Evolutionary conservation across 495 filamentous ascomycete species (phyloP).

Genomic region (Corynascus novoguineensis): DNA sequence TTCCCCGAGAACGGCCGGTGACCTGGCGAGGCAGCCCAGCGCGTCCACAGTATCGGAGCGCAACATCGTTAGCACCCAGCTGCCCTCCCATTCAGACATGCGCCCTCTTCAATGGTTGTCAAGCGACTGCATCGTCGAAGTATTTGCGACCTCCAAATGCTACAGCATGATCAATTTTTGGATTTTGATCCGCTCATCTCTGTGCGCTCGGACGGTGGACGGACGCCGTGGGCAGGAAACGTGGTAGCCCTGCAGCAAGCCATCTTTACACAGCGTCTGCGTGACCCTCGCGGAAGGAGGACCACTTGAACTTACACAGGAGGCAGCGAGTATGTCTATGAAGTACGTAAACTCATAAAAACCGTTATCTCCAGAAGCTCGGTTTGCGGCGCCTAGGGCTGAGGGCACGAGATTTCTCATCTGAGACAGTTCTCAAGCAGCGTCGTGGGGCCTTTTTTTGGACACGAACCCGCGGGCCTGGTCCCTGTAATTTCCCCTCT

Average conservation of each 20-base stretch:
- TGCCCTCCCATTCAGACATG: slow-evolving; percentile 10
- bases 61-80: not conserved
- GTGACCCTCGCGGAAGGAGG: not conserved
- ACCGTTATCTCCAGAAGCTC: no score
- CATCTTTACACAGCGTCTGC: not conserved
- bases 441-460: not conserved
- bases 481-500: slow-evolving; percentile 7
- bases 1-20: slow-evolving; percentile 11
- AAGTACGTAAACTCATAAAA: no score
- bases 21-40: not conserved
- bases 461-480: slow-evolving; percentile 8
- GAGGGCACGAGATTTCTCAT: no score
- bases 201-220: slow-evolving; percentile 5
- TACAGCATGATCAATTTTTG: not conserved
- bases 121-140: not conserved
- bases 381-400: no score
- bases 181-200: not conserved
- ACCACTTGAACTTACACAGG: slow-evolving; percentile 4
- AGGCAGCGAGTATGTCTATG: no score
- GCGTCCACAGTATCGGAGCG: not conserved
- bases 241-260: slow-evolving; percentile 14
- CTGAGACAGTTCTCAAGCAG: slow-evolving; percentile 14
- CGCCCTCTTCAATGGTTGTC: slow-evolving; percentile 8
- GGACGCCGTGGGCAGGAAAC: slow-evolving; percentile 7
- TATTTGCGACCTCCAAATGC: not conserved